Conservation (phyloP, 2,329 filamentous ascomycete species). For the Trichophyton verrucosum region DNA sequence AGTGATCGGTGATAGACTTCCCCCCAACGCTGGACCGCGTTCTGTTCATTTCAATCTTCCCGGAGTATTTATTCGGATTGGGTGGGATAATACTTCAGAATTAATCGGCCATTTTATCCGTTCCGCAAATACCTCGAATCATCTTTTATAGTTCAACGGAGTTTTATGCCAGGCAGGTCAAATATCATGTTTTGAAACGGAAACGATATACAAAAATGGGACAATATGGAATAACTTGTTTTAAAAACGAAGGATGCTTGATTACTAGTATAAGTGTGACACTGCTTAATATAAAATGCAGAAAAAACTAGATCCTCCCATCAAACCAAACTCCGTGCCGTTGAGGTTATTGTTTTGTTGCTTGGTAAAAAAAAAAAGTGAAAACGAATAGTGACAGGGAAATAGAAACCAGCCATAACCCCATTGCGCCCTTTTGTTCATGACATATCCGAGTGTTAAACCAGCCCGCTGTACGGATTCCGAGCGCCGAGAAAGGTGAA, state of each 20-base stretch:
- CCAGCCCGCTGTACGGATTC: not conserved
- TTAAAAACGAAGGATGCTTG: not conserved
- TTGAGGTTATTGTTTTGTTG: not conserved
- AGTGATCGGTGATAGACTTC: constrained; percentile 27
- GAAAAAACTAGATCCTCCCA: not conserved
- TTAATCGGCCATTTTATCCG: constrained; percentile 1
- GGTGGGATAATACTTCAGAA: not conserved
- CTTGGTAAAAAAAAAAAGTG: not conserved
- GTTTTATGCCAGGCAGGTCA: constrained; percentile 1
- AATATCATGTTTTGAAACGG: constrained; percentile 1
- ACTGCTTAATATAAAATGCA: not conserved
- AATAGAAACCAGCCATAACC: not conserved
- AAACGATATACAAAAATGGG: not conserved
- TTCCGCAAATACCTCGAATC: not conserved
- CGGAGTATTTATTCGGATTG: not conserved
- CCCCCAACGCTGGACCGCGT: not conserved
- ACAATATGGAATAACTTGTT: not conserved
- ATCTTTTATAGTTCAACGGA: not conserved
- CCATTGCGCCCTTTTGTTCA: not conserved
- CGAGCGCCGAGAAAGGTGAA: not conserved
- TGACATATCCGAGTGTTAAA: not conserved
- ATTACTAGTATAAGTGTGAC: constrained; percentile 2
- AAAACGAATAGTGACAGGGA: not conserved
- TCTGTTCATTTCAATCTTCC: not conserved
- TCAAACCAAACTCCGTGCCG: not conserved